phyloP scores from a whole-genome alignment of 1,139 yeast species.

The Protomyces inundatus region DNA sequence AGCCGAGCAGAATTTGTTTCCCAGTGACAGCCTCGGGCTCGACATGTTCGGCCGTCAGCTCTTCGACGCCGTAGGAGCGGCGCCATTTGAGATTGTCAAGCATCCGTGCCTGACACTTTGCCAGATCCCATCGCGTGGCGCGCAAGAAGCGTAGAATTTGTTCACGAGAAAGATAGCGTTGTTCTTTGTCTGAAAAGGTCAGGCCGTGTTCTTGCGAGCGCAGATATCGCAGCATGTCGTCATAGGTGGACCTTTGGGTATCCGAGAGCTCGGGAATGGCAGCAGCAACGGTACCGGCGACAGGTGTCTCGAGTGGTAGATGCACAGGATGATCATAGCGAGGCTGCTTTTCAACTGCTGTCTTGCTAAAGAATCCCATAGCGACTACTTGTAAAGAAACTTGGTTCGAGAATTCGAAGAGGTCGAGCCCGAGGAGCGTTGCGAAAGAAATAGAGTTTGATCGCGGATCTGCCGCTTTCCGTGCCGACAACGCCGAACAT shows the following conservation, averaged over 20 bases:
- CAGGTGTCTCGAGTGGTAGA: background rate
- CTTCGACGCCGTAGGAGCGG: slow-evolving; percentile 79
- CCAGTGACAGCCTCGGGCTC: slow-evolving; percentile 58
- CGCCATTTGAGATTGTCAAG: slow-evolving; percentile 82
- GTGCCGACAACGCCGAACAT: too few species aligned
- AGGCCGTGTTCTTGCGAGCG: slow-evolving; percentile 5
- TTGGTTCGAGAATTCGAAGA: background rate
- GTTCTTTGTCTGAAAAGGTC: slow-evolving; percentile 6
- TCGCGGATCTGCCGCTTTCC: too few species aligned
- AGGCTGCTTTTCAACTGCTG: background rate
- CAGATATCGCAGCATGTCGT: background rate
- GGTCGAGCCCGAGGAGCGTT: too few species aligned
- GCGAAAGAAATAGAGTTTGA: too few species aligned
- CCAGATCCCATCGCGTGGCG: slow-evolving; percentile 82
- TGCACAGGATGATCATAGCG: background rate
- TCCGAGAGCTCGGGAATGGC: background rate
- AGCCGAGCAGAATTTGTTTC: slow-evolving; percentile 81
- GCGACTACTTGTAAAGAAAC: background rate
- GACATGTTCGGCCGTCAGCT: slow-evolving; percentile 37
- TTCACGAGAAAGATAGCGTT: slow-evolving; percentile 56
- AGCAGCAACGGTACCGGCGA: background rate
- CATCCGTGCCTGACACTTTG: slow-evolving; percentile 66
- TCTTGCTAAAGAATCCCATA: background rate
- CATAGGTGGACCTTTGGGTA: background rate
- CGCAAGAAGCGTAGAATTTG: slow-evolving; percentile 80